phyloP scores from a whole-genome alignment of 768 basidiomycete species.

The Lentinus tigrinus region DNA sequence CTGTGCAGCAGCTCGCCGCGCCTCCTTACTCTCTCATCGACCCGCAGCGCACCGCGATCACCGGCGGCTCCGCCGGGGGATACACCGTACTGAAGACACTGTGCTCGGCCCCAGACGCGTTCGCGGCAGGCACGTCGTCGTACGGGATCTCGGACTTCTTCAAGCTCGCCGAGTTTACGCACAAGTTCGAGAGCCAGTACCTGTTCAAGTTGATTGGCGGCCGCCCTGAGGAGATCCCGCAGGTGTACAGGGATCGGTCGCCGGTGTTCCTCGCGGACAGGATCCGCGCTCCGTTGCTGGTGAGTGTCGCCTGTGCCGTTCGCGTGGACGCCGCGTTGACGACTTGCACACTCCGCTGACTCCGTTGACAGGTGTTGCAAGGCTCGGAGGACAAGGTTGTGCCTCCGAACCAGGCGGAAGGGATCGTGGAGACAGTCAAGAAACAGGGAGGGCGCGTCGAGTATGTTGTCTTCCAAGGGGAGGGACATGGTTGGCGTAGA shows the following conservation, averaged over 20 bases:
- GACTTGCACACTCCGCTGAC: too few species aligned
- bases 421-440: slow-evolving; percentile 53
- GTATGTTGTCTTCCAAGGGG: slow-evolving; percentile 60
- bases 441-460: slow-evolving; percentile 52
- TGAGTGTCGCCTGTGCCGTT: slow-evolving; percentile 32
- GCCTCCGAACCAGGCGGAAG: slow-evolving; percentile 61
- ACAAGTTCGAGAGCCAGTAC: slow-evolving; percentile 70
- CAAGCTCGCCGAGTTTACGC: slow-evolving; percentile 57
- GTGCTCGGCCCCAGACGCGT: slow-evolving; percentile 43
- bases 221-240: slow-evolving; percentile 46
- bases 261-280: slow-evolving; percentile 60
- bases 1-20: slow-evolving; percentile 47
- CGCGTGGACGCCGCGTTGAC: neutral
- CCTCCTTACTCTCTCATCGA: slow-evolving; percentile 58
- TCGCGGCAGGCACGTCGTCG: slow-evolving; percentile 61
- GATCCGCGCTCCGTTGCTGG: slow-evolving; percentile 64
- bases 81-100: slow-evolving; percentile 59
- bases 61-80: slow-evolving; percentile 74
- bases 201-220: slow-evolving; percentile 66
- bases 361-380: slow-evolving; percentile 74
- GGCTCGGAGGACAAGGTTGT: slow-evolving; percentile 64
- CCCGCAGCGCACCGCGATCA: slow-evolving; percentile 59
- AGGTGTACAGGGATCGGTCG: slow-evolving; percentile 58
- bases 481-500: slow-evolving; percentile 65
- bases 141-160: slow-evolving; percentile 70